Evolutionary conservation across 2,329 filamentous ascomycete genomes (phyloP), one percentile per base, ranked within the genome.

Genomic region (Alternaria ethzedia): DNA sequence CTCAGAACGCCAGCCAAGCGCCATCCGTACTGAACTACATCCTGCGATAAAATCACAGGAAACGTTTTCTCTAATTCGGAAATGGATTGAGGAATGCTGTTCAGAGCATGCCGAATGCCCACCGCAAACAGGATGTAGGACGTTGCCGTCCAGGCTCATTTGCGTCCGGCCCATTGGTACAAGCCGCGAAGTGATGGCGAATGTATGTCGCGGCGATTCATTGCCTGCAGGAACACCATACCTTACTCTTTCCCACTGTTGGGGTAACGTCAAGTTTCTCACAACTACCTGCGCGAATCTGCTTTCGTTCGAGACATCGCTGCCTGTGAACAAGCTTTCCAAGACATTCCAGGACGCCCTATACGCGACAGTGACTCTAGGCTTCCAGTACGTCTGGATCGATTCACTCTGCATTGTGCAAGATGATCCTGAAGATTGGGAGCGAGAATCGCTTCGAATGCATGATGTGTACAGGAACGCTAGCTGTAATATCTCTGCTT

Each of bases 321-420:
- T 47, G 6, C 44, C 44, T 0, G 5, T 59, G 3, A 12, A 47
- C 2, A 25, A 3, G 6, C 8, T 59, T 1, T 44, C 49, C 1
- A 54, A 12, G 3, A 30, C 57, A 0, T 59, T 59, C 6, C 57
- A 59, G 6, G 57, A 59, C 15, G 57, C 57, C 1, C 5, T 59
- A 4, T 21, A 21, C 1, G 21, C 13, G 5, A 59, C 57, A 0
- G 7, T 10, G 25, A 9, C 28, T 2, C 13, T 59, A 2, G 9
- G n/a, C 0, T 59, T 54, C 13, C 49, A n/a, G 6, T 59, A 59
- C 7, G 11, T 57, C 12, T 57, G 55, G 55, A 44, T 57, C 9
- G 55, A 57, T 4, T 50, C 28, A 13, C 26, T 57, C 9, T 57
- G 55, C 43, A 57, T 57, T 9, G 26, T 59, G 1, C 57, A 59